Percentiles rank a stretch among this genome's conserved stretches.
Evolutionary conservation across 306 rosid genomes (phyloP).

Genomic region (Arachis hypogaea): DNA sequence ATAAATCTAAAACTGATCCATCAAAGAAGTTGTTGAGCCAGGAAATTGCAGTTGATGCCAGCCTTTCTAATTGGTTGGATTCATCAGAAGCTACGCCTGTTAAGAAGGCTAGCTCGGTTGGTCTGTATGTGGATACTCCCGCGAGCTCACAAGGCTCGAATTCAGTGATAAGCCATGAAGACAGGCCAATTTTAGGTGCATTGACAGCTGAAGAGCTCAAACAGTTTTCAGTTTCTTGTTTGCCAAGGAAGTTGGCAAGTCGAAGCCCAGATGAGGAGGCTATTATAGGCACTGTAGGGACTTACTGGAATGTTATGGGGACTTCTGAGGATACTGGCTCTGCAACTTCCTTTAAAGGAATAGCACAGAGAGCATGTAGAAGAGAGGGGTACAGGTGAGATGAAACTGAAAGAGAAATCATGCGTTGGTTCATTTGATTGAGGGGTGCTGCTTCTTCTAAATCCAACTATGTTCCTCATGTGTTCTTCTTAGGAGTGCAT

Average conservation of each 20-base stretch:
- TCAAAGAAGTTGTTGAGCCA: slow-evolving; percentile 44
- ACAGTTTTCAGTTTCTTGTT: slow-evolving; percentile 65
- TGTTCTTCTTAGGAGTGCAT: slow-evolving; percentile 30
- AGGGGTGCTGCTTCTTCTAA: slow-evolving; percentile 36
- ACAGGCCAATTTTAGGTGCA: slow-evolving; percentile 84
- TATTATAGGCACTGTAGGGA: slow-evolving; percentile 73
- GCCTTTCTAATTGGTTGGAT: slow-evolving; percentile 85
- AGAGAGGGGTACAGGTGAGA: slow-evolving; percentile 62
- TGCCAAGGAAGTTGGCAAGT: slow-evolving; percentile 63
- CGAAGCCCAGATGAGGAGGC: slow-evolving; percentile 58
- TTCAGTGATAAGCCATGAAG: slow-evolving; percentile 64
- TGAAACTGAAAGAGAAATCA: slow-evolving; percentile 39
- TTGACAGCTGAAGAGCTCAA: slow-evolving; percentile 72
- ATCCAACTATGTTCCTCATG: slow-evolving; percentile 18
- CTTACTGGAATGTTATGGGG: slow-evolving; percentile 58
- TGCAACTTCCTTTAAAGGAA: slow-evolving; percentile 63
- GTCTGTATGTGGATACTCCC: slow-evolving; percentile 38
- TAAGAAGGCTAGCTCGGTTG: slow-evolving; percentile 41
- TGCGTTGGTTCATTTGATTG: slow-evolving; percentile 3
- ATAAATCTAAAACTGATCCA: slow-evolving; percentile 26
- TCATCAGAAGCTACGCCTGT: slow-evolving; percentile 56
- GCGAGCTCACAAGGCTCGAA: slow-evolving; percentile 60
- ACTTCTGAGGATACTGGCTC: slow-evolving; percentile 50
- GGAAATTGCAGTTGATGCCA: slow-evolving; percentile 77
- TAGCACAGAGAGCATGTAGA: slow-evolving; percentile 62